Conservation (phyloP, 352 stramenopile genomes). For the Globisporangium uncinulatum region DNA sequence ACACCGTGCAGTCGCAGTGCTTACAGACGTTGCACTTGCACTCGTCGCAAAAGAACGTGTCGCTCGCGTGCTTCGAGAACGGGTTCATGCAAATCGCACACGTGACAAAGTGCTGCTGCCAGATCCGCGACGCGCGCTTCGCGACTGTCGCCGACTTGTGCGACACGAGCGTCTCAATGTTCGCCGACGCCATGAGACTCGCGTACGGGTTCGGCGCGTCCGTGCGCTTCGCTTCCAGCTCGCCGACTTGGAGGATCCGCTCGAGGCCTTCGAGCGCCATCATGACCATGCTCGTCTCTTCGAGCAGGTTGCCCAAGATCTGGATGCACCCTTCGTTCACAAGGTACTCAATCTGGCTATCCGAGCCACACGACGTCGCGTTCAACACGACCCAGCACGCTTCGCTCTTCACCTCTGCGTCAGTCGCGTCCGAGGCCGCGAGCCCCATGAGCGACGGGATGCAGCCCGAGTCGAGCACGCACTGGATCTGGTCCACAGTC, state of each 20-base stretch:
- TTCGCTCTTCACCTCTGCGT: slow-evolving; percentile 97
- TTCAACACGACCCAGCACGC: slow-evolving; percentile 99
- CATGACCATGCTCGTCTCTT: slow-evolving; percentile 97
- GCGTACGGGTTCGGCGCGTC: slow-evolving; percentile 87
- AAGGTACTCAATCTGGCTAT: slow-evolving; percentile 92
- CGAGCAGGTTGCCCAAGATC: slow-evolving; percentile 89
- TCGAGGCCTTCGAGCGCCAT: slow-evolving; percentile 98
- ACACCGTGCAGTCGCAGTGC: slow-evolving; percentile 96
- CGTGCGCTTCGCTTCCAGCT: slow-evolving; percentile 81
- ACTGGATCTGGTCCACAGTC: slow-evolving; percentile 97
- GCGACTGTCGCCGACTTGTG: slow-evolving; percentile 93
- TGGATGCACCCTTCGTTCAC: slow-evolving; percentile 86
- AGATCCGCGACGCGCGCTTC: slow-evolving; percentile 96
- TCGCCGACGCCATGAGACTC: slow-evolving; percentile 84
- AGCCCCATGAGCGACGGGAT: slow-evolving; percentile 94
- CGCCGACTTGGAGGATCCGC: slow-evolving; percentile 94
- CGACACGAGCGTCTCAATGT: slow-evolving; percentile 91
- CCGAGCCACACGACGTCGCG: slow-evolving; percentile 95
- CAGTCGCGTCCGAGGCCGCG: slow-evolving; percentile 87
- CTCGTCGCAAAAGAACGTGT: slow-evolving; percentile 96
- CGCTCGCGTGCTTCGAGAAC: slow-evolving; percentile 93
- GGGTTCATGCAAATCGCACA: slow-evolving; percentile 95
- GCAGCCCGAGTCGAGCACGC: slow-evolving; percentile 94
- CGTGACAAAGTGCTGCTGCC: slow-evolving; percentile 97
- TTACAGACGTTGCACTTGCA: slow-evolving; percentile 98